Base-by-base conservation (phyloP, 768 basidiomycete genomes). In the Polyporus arcularius region DNA sequence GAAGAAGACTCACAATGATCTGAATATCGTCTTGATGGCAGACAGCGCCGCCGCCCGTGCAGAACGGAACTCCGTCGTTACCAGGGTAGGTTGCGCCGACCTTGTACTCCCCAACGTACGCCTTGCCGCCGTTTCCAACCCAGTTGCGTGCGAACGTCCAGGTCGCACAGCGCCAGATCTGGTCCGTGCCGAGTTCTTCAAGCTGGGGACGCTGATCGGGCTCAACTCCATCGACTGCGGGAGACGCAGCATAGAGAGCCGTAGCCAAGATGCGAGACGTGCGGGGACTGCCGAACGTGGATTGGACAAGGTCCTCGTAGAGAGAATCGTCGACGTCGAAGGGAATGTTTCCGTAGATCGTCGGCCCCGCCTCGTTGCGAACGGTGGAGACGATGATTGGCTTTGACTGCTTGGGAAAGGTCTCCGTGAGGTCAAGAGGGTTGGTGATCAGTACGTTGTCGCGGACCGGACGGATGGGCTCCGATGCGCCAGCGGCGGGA, bases 11-110 rank as follows among this genome's bases (percentile, higher is more conserved):
- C 74, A 88, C 88, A 61, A 92, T 82, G 70, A 90, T 86, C 76
- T 87, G 75, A 60, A 93, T 92, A 68, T 94, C 92, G 70, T 92
- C 91, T 70, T 92, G 82, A 71, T 92, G 90, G 73, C 90, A 92
- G 41, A 91, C 86, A 35, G 75, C 72, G 39, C 85, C 86, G 32
- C 76, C 39, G 64, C 79, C 71, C 5, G 77, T 79, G 74, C 90
- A 92, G 69, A 80, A 85, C 0, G 83, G 67, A 48, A 84, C 75
- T 1, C 58, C 76, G 42, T 78, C 77, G 74, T 91, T 92, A 43
- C 80, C 81, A 11, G 88, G 85, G 71, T 91, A 90, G n/a, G 86
- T 83, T 21, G 87, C 82, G 28, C 90, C 90, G 41, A 86, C 73
- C 48, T 76, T 74, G 70, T 83, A 91, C 62, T 85, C 64, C 31